These are phyloP conservation scores for Acanthamoeba triangularis DNA, from an alignment of 208 protist genomes.

Conservation along the genomic window DNA sequence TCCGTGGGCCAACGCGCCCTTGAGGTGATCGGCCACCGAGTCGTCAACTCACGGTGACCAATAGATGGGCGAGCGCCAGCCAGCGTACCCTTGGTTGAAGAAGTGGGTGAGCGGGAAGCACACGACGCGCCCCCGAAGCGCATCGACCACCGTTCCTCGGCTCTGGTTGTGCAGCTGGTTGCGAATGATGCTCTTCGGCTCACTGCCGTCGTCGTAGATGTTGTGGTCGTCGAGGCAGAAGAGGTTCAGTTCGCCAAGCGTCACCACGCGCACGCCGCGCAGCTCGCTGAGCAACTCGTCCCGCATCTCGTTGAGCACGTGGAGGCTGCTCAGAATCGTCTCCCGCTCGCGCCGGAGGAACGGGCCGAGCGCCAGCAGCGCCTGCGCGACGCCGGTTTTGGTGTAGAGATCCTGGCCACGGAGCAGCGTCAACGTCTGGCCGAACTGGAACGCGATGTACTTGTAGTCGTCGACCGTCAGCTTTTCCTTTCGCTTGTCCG, in stretches of 20 bases:
- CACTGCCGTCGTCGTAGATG: neutral
- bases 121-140: neutral
- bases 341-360: neutral
- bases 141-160: neutral
- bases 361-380: neutral
- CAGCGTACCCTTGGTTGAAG: neutral
- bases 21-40: too few species aligned
- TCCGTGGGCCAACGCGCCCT: neutral
- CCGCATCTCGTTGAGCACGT: neutral
- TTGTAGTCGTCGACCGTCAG: slow-evolving; percentile 32
- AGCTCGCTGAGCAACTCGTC: neutral
- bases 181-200: neutral
- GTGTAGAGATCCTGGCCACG: slow-evolving; percentile 17
- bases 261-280: neutral
- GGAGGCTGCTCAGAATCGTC: neutral
- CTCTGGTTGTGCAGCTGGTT: slow-evolving; percentile 20
- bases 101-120: slow-evolving; percentile 28
- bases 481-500: neutral
- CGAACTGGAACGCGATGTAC: slow-evolving; percentile 13
- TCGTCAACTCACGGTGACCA: too few species aligned
- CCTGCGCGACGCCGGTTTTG: neutral
- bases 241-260: neutral
- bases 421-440: neutral
- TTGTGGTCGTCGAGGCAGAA: neutral
- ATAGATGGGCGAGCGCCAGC: neutral